Evolutionary conservation across 257 asterid species (phyloP), one percentile per base, ranked within the genome.

Genomic region (Cruciata laevipes): DNA sequence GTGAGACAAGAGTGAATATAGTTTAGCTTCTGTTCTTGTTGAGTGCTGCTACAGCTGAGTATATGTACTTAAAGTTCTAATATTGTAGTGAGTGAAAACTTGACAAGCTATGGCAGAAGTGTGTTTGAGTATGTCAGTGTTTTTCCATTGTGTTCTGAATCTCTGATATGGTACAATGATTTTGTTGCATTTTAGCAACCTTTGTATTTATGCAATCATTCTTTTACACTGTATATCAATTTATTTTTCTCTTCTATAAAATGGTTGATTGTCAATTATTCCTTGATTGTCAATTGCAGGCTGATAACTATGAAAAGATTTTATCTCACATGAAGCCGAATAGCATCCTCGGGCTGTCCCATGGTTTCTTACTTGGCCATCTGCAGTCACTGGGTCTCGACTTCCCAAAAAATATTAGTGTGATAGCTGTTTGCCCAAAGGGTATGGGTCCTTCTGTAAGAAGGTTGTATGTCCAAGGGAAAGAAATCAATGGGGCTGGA

Each of bases 371-470:
- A 75, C 87, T 92, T 83, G 98, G 97, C 71, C 98, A 92, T 86
- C 80, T 92, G 79, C 98, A 92, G 83, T 89, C 98, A 0, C 58
- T 73, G 79, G 97, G 89, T 62, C 81, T 76, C 27, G 97, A 92
- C 72, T 92, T 92, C 61, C 98, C 98, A 7, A 89, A 89, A 76
- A 83, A 92, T 81, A 77, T 89, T 33, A 92, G 98, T 58, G 97
- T 92, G 37, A 80, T 87, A 71, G 98, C 98, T 67, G 97, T 92
- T 52, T 92, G 98, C 56, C 98, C 98, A 68, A 92, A 92, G 87
- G 98, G 98, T 67, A 92, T 92, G 98, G 98, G 98, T n/a, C 98
- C 98, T 5, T 92, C 98, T 16, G 98, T 92, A 52, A 86, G 98
- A 82, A 83, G 98, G 86, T 79, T 92, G 70, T 92, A 92, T 42